Evolutionary conservation across 2,329 filamentous ascomycete species (phyloP), one percentile per base, ranked within the genome.

Genomic region (Sporothrix dimorphospora): DNA sequence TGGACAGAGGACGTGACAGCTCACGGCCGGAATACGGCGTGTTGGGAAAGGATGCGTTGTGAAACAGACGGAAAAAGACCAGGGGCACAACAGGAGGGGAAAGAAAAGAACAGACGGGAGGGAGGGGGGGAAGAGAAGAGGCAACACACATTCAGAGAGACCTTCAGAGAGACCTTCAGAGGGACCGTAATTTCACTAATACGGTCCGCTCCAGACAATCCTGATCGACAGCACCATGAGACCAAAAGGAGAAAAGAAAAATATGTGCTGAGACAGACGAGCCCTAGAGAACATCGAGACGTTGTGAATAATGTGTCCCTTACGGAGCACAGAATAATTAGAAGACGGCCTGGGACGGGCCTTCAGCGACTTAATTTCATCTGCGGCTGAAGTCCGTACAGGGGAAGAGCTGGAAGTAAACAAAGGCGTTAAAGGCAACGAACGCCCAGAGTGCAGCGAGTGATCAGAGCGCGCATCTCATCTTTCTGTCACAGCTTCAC

Each of bases 131-230:
- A 49, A n/a, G 51, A 16, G 21, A 12, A 30, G 1, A 30, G 9
- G n/a, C 21, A 21, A 11, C 21, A 1, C 24, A 40, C 57, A 42
- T 27, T 34, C 53, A 21, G n/a, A n/a, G n/a, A n/a, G n/a, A n/a
- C n/a, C n/a, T n/a, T n/a, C n/a, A n/a, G n/a, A n/a, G n/a, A n/a
- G n/a, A n/a, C n/a, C n/a, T n/a, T n/a, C n/a, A n/a, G n/a, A n/a
- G n/a, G n/a, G n/a, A n/a, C 59, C 59, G 21, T 21, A 65, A 65
- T 65, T 27, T 65, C 38, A 65, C 38, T 6, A 65, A 27, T 45
- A 65, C 40, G 59, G 38, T 27, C 24, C 59, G 59, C 59, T 65
- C 59, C n/a, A 63, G 59, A 42, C n/a, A 42, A 63, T 27, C 59
- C 59, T 45, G 59, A 45, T 65, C 59, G 59, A 65, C 59, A 65